A percentile compares a stretch with the other conserved stretches of the same genome.
phyloP scores from a whole-genome alignment of 2,329 filamentous ascomycete species.

The Sporothrix mexicana region DNA sequence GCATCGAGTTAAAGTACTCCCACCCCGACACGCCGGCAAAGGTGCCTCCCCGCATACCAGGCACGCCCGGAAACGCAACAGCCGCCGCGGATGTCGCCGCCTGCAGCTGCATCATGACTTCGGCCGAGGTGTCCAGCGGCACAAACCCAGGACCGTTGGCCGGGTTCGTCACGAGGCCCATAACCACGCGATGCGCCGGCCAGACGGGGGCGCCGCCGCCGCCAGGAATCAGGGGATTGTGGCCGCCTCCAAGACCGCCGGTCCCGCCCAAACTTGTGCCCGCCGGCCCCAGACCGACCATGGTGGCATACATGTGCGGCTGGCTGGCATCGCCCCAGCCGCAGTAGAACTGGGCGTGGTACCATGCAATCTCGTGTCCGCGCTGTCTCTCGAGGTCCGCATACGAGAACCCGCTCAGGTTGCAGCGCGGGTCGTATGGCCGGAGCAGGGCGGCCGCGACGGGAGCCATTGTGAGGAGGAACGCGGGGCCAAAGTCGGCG shows the following conservation, averaged over 20 bases:
- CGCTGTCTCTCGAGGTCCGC: slow-evolving; percentile 69
- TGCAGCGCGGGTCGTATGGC: slow-evolving; percentile 59
- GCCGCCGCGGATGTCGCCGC: slow-evolving; percentile 22
- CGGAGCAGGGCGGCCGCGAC: slow-evolving; percentile 74
- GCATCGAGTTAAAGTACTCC: slow-evolving; percentile 81
- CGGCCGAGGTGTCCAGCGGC: slow-evolving; percentile 60
- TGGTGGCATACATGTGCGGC: slow-evolving; percentile 54
- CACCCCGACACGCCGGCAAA: slow-evolving; percentile 86
- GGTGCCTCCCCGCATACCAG: background rate
- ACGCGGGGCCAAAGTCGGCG: slow-evolving; percentile 67
- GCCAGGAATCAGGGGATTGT: slow-evolving; percentile 44
- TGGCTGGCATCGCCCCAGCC: slow-evolving; percentile 74
- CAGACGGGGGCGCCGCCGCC: slow-evolving; percentile 67
- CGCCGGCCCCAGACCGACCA: slow-evolving; percentile 64
- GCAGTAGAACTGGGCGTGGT: slow-evolving; percentile 85
- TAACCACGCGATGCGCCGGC: slow-evolving; percentile 70
- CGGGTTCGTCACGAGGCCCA: slow-evolving; percentile 76
- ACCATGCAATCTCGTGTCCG: slow-evolving; percentile 72
- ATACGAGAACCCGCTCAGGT: slow-evolving; percentile 79
- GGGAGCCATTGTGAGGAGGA: slow-evolving; percentile 78
- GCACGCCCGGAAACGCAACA: slow-evolving; percentile 8
- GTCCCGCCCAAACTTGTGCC: slow-evolving; percentile 74
- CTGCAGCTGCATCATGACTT: slow-evolving; percentile 60
- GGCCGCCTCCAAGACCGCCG: slow-evolving; percentile 52
- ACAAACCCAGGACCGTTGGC: slow-evolving; percentile 72